Conservation (phyloP, 371 early-diverging fungal genomes). For the Funneliformis caledonium region DNA sequence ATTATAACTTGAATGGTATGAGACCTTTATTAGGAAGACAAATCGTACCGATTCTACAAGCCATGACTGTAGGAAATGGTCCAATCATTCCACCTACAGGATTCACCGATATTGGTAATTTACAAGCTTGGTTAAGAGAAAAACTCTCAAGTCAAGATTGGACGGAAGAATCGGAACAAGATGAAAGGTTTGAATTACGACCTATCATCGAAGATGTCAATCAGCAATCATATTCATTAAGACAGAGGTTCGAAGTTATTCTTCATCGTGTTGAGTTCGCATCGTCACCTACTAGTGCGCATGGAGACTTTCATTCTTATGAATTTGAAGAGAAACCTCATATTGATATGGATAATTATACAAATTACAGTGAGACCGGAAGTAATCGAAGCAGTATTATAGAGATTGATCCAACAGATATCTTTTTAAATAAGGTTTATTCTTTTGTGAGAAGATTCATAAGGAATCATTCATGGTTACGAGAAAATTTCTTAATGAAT, state of each 20-base stretch:
- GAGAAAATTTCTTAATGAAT: conserved; percentile 10
- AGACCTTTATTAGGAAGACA: neutral
- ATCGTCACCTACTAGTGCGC: neutral
- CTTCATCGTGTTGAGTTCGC: neutral
- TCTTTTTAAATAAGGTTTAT: conserved; percentile 24
- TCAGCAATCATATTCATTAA: neutral
- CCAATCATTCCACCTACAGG: neutral
- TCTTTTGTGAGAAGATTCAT: conserved; percentile 19
- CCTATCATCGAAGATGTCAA: neutral
- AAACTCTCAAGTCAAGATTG: conserved; percentile 3
- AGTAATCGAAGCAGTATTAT: conserved; percentile 3
- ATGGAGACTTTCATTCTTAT: neutral
- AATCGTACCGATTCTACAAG: neutral
- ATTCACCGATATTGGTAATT: neutral
- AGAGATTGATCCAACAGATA: conserved; percentile 15
- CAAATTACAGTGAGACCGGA: neutral
- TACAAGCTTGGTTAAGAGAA: conserved; percentile 27
- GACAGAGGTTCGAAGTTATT: neutral
- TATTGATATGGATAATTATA: neutral
- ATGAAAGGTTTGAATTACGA: conserved; percentile 18
- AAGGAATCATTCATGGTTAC: conserved; percentile 18
- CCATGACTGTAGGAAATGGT: neutral
- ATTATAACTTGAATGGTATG: conserved; percentile 24
- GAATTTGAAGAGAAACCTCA: neutral
- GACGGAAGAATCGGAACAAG: neutral